Evolutionary conservation across 1,139 yeast species (phyloP).

Genomic region (Taiozyma sp.): DNA sequence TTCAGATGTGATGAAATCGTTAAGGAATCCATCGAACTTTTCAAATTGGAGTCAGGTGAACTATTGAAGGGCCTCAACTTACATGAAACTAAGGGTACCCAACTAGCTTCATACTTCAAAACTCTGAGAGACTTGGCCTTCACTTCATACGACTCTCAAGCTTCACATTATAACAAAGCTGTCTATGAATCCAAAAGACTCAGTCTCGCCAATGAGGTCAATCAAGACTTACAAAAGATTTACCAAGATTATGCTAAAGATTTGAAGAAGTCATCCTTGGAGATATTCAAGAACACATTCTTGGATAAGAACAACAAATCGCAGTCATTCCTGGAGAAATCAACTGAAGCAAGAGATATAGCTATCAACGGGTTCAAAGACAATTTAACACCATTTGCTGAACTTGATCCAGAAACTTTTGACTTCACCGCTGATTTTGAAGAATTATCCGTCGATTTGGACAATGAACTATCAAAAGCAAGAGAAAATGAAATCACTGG

Average conservation of each 20-base stretch:
- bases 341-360: slow-evolving; percentile 24
- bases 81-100: slow-evolving; percentile 29
- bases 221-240: slow-evolving; percentile 39
- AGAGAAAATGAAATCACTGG: slow-evolving; percentile 43
- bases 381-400: slow-evolving; percentile 20
- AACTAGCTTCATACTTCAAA: slow-evolving; percentile 38
- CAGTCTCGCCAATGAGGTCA: slow-evolving; percentile 43
- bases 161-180: slow-evolving; percentile 62
- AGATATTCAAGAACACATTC: slow-evolving; percentile 20
- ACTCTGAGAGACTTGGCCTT: slow-evolving; percentile 43
- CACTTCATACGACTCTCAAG: slow-evolving; percentile 56
- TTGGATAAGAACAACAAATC: slow-evolving; percentile 12
- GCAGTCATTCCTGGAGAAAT: slow-evolving; percentile 25
- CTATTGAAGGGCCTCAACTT: slow-evolving; percentile 12
- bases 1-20: slow-evolving; percentile 91
- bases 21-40: slow-evolving; percentile 26
- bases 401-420: slow-evolving; percentile 24
- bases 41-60: slow-evolving; percentile 18
- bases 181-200: slow-evolving; percentile 63
- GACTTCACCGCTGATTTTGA: slow-evolving; percentile 26
- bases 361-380: slow-evolving; percentile 24
- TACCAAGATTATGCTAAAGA: slow-evolving; percentile 38
- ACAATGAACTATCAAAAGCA: slow-evolving; percentile 31
- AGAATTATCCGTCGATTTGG: slow-evolving; percentile 26
- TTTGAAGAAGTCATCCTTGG: slow-evolving; percentile 28